phyloP scores from a whole-genome alignment of 441 rosid species.

The Erodium moschatum region DNA sequence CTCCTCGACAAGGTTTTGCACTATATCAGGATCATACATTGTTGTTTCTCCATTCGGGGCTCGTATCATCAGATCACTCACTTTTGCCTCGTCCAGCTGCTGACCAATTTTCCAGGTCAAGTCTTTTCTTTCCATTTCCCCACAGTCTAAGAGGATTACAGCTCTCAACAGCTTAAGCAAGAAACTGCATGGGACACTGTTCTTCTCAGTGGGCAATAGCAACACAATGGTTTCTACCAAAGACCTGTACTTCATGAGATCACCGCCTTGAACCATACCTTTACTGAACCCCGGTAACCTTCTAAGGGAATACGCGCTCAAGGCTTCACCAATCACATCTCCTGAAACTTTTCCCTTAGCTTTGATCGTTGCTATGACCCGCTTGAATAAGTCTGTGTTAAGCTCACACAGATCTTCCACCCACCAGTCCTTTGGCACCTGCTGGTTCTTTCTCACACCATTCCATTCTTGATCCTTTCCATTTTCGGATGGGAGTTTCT shows the following conservation, averaged over 20 bases:
- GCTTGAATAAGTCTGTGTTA: conserved; percentile 62
- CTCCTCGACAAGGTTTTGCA: conserved; percentile 42
- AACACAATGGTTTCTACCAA: conserved; percentile 59
- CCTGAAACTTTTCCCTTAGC: conserved; percentile 78
- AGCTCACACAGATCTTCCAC: conserved; percentile 88
- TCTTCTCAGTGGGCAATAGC: conserved; percentile 57
- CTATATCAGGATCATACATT: conserved; percentile 56
- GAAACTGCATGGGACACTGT: conserved; percentile 27
- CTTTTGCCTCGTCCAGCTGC: conserved; percentile 64
- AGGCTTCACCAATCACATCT: conserved; percentile 61
- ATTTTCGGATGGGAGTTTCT: conserved; percentile 31
- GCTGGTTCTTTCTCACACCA: background rate
- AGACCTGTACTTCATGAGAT: conserved; percentile 38
- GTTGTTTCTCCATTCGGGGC: conserved; percentile 39
- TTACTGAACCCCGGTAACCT: conserved; percentile 71
- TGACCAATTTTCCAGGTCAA: conserved; percentile 49
- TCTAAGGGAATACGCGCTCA: conserved; percentile 58
- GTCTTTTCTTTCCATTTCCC: conserved; percentile 41
- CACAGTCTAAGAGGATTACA: conserved; percentile 50
- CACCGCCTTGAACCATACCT: conserved; percentile 41
- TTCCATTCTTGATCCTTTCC: conserved; percentile 21
- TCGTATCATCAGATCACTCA: conserved; percentile 54
- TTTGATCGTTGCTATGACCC: conserved; percentile 51
- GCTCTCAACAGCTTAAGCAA: conserved; percentile 52
- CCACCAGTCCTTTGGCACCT: conserved; percentile 95